Evolutionary conservation across 768 basidiomycete genomes (phyloP).

Genomic region (Agaricus blazei): DNA sequence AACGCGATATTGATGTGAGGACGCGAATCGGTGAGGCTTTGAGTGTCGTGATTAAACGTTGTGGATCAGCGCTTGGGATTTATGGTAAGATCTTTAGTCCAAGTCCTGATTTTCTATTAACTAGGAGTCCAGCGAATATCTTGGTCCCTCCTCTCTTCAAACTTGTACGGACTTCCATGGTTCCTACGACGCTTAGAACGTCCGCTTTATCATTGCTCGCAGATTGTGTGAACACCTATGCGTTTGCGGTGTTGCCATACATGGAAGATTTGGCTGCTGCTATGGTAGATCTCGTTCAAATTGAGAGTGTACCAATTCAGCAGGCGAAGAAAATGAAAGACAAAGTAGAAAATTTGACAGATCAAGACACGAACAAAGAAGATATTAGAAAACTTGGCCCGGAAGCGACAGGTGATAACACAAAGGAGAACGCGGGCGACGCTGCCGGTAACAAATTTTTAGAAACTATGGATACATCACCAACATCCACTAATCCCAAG

Average conservation of each 20-base stretch:
- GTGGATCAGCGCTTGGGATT: conserved; percentile 60
- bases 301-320: conserved; percentile 42
- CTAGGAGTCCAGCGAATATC: conserved; percentile 46
- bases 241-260: conserved; percentile 61
- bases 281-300: conserved; percentile 74
- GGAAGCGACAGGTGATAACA: not conserved
- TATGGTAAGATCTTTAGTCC: conserved; percentile 47
- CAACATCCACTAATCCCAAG: conserved; percentile 55
- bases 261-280: conserved; percentile 53
- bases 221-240: conserved; percentile 61
- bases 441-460: conserved; percentile 17
- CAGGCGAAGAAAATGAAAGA: conserved; percentile 8
- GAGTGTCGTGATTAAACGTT: conserved; percentile 66
- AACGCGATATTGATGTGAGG: conserved; percentile 66
- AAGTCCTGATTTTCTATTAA: not conserved
- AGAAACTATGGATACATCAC: conserved; percentile 48
- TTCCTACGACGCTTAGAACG: conserved; percentile 71
- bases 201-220: conserved; percentile 62
- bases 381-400: conserved; percentile 5
- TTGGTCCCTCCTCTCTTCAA: conserved; percentile 70
- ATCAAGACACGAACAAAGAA: not conserved
- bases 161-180: conserved; percentile 49
- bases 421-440: not conserved
- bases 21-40: conserved; percentile 85
- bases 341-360: not conserved